These are phyloP conservation scores for Fusarium tanahbumbuense DNA, from an alignment of 2,329 filamentous ascomycete genomes.

Conservation along the genomic window DNA sequence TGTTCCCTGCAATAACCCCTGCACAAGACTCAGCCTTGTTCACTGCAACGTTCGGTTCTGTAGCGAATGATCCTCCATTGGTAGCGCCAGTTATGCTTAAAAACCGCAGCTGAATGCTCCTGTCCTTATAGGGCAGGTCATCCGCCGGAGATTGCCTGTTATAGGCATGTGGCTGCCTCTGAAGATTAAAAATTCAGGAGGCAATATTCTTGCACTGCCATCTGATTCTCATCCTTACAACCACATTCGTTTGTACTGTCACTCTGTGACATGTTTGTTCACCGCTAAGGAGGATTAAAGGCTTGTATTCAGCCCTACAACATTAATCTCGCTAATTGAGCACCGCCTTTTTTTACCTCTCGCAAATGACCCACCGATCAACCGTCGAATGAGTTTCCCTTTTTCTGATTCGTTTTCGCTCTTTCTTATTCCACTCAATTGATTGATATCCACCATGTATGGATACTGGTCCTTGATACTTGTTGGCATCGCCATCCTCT, in stretches of 20 bases:
- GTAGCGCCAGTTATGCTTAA: background rate
- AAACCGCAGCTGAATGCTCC: background rate
- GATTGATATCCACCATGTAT: background rate
- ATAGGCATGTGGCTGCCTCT: background rate
- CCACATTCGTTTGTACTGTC: too few relatives aligned
- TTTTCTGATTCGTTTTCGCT: background rate
- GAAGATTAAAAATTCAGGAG: background rate
- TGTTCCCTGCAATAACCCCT: background rate
- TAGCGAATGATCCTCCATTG: background rate
- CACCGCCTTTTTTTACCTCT: background rate
- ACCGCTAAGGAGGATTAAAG: background rate
- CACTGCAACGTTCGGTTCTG: background rate
- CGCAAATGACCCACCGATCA: background rate
- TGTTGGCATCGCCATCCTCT: background rate
- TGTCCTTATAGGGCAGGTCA: background rate
- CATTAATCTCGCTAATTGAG: background rate
- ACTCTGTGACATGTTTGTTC: background rate
- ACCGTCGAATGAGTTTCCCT: background rate
- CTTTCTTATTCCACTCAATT: background rate
- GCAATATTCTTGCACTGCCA: background rate
- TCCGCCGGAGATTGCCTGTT: background rate
- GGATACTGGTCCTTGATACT: background rate
- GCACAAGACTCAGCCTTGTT: background rate
- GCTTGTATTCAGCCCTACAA: conserved; percentile 1
- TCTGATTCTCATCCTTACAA: too few relatives aligned